A percentile compares a stretch with the other conserved stretches of the same genome.
Evolutionary conservation across 1,139 yeast species (phyloP).

Genomic region (Diutina rugosa): DNA sequence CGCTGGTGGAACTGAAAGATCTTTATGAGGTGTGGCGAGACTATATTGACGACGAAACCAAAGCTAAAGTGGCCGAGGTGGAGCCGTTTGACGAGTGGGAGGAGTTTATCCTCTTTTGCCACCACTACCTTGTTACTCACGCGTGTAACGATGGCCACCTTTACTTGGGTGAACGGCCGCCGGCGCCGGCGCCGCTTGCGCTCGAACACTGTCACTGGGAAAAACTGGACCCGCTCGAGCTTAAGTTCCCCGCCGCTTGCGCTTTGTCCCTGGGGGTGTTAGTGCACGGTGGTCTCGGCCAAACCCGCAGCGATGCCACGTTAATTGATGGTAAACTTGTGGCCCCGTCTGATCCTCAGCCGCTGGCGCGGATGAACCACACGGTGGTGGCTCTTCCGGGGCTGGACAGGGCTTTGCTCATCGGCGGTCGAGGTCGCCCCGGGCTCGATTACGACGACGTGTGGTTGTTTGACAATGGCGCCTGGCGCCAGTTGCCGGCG

Average conservation of each 20-base stretch:
- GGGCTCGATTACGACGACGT: constrained; percentile 24
- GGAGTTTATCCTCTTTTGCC: constrained; percentile 66
- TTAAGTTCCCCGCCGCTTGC: constrained; percentile 37
- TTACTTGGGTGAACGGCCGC: neutral
- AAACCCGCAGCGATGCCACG: constrained; percentile 21
- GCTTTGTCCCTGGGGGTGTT: constrained; percentile 13
- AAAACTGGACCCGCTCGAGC: constrained; percentile 9
- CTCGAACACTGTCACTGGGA: neutral
- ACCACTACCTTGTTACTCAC: constrained; percentile 60
- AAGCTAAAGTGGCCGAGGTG: constrained; percentile 29
- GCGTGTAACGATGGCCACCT: constrained; percentile 29
- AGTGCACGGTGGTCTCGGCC: constrained; percentile 44
- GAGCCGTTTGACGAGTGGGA: constrained; percentile 81
- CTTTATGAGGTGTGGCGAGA: constrained; percentile 46
- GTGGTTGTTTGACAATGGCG: constrained; percentile 21
- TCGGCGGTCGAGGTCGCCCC: constrained; percentile 67
- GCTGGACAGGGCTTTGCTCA: constrained; percentile 19
- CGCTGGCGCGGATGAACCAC: constrained; percentile 51
- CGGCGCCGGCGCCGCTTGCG: neutral
- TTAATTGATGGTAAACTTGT: constrained; percentile 7
- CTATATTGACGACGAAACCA: constrained; percentile 26
- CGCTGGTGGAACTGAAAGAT: constrained; percentile 38
- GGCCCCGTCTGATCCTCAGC: constrained; percentile 7
- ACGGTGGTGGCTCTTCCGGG: constrained; percentile 22
- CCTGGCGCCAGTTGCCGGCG: constrained; percentile 10